These are phyloP conservation scores for Murraya paniculata DNA, from an alignment of 345 rosid genomes.

Conservation along the genomic window DNA sequence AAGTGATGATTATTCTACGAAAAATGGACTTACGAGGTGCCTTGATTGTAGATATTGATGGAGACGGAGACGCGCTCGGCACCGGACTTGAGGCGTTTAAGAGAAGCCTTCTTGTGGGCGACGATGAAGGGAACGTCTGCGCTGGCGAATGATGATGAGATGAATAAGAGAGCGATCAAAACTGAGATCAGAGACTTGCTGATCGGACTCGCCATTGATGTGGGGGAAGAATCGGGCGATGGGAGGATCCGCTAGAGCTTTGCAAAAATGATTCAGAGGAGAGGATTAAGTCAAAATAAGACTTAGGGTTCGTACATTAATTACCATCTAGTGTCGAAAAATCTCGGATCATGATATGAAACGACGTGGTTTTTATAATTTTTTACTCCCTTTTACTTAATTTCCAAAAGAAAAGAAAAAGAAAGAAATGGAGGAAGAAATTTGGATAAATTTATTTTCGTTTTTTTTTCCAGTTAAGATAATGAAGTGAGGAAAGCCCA, in stretches of 20 bases:
- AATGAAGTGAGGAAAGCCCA: too few relatives aligned
- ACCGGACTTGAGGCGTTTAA: constrained; percentile 77
- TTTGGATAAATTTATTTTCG: too few relatives aligned
- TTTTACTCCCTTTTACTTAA: not conserved
- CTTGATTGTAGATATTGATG: constrained; percentile 86
- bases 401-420: not conserved
- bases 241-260: not conserved
- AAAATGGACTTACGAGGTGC: constrained; percentile 61
- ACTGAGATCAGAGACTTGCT: constrained; percentile 32
- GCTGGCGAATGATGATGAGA: constrained; percentile 51
- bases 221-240: not conserved
- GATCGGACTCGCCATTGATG: constrained; percentile 33
- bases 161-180: constrained; percentile 36
- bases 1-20: not conserved
- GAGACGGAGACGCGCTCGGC: constrained; percentile 83
- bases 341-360: not conserved
- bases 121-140: constrained; percentile 85
- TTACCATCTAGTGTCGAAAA: not conserved
- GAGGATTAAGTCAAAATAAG: not conserved
- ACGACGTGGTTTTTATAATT: not conserved
- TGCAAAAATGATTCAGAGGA: not conserved
- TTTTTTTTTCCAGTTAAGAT: too few relatives aligned
- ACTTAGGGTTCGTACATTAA: not conserved
- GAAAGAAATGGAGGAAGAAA: not conserved
- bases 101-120: constrained; percentile 89